Evolutionary conservation across 2,329 filamentous ascomycete genomes (phyloP).

Genomic region (Cordyceps militaris): DNA sequence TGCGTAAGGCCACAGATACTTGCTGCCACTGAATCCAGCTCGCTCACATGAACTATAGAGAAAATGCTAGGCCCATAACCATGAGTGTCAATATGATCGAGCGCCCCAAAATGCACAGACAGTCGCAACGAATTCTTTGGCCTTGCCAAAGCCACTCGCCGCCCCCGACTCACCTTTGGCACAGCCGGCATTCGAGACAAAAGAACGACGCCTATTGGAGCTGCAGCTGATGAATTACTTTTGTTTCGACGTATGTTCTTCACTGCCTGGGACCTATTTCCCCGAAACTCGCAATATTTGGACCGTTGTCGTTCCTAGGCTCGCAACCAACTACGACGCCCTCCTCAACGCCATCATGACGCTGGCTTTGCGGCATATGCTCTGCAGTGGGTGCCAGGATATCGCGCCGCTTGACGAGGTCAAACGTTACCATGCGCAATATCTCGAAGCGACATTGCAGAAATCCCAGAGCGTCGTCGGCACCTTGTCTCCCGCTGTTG

Average conservation of each 20-base stretch:
- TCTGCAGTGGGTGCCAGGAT: background rate
- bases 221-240: constrained; percentile 20
- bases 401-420: background rate
- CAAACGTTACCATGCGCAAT: constrained; percentile 15
- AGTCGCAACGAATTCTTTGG: background rate
- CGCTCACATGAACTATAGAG: constrained; percentile 13
- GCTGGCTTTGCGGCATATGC: constrained; percentile 17
- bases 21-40: background rate
- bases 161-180: background rate
- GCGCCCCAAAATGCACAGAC: background rate
- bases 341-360: constrained; percentile 20
- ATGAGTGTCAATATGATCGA: constrained; percentile 19
- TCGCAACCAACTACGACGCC: constrained; percentile 19
- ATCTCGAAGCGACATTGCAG: constrained; percentile 18
- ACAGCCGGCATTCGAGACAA: constrained; percentile 12
- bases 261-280: constrained; percentile 17
- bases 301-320: constrained; percentile 16
- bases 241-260: constrained; percentile 14
- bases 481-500: constrained; percentile 14
- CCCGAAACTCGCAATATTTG: constrained; percentile 16
- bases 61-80: constrained; percentile 17
- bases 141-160: background rate
- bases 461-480: constrained; percentile 16
- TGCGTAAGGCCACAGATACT: constrained; percentile 15
- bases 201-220: constrained; percentile 18